Base-by-base conservation (phyloP, 140 eudicot species). In the Ambrosia hybrid region DNA sequence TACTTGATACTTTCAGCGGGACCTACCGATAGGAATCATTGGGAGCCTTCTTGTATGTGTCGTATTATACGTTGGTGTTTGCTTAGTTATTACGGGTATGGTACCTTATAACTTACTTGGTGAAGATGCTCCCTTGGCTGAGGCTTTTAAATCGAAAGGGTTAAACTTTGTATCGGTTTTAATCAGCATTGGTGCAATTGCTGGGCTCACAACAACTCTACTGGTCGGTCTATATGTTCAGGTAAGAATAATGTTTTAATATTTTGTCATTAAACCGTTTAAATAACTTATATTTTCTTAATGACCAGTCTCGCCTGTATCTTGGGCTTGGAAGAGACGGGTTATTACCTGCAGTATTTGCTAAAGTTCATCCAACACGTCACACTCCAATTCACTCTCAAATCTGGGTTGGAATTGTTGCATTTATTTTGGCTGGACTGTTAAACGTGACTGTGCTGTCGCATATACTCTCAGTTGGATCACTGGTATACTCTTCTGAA, bases 321-420 rank as follows among this genome's bases (percentile, higher is more conserved):
- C 97, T 95, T 75, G 99, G 99, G 63, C 92, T 95, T 70, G 99
- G 99, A 83, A 88, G 99, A 68, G 99, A 95, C 57, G 99, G 99
- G 62, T 83, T 95, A 68, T 68, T 95, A 72, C 99, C 99, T 73
- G 67, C 85, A 61, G 39, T 88, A 72, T 91, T 95, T 82, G 87
- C 97, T 52, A 91, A 76, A 81, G 97, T 95, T 34, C 89, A 95
- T 76, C 96, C 95, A 43, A 82, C 74, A 7, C 85, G 95, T 34
- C 99, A 88, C 79, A 95, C 99, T 57, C 99, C 99, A 12, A 77
- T 95, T 73, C 85, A 91, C 68, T 91, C 99, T 72, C 97, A 95
- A 84, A 78, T 95, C 56, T 95, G 99, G 99, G 99, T 95, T 67
- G 99, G 99, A 71, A 79, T 91, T 72, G 86, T 95, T 78, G 96